Evolutionary conservation across 331 rosid species (phyloP).

Genomic region (Saraca asoca): DNA sequence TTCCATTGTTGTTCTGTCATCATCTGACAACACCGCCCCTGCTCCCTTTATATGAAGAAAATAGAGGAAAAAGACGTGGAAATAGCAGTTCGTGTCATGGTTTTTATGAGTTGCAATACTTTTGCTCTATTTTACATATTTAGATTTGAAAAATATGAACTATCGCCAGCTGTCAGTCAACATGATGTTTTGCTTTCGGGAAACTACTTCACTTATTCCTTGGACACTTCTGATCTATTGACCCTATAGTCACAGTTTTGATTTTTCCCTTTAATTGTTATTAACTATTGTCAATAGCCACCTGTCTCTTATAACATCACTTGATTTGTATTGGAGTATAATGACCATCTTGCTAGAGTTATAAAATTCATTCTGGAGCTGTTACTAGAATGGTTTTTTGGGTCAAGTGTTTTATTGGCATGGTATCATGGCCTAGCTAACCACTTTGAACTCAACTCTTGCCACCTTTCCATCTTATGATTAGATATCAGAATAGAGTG

Average conservation of each 20-base stretch:
- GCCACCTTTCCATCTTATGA: background rate
- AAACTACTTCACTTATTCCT: slow-evolving; percentile 1
- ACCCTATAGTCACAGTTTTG: background rate
- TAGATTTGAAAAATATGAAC: too few species aligned
- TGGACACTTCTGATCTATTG: background rate
- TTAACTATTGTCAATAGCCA: slow-evolving; percentile 14
- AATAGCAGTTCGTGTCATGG: too few species aligned
- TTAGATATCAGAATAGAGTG: background rate
- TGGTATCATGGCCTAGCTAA: slow-evolving; percentile 23
- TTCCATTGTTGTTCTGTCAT: background rate
- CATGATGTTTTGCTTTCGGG: background rate
- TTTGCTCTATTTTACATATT: too few species aligned
- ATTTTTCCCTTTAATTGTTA: background rate
- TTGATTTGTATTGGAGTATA: slow-evolving; percentile 18
- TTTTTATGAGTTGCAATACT: too few species aligned
- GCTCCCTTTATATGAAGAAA: too few species aligned
- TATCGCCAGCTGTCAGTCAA: too few species aligned
- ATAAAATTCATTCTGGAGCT: slow-evolving; percentile 4
- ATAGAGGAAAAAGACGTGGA: too few species aligned
- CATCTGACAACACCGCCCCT: background rate
- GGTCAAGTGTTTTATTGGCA: slow-evolving; percentile 20
- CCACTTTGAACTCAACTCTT: slow-evolving; percentile 1
- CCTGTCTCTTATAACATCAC: background rate
- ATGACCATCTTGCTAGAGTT: slow-evolving; percentile 7
- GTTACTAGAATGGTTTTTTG: slow-evolving; percentile 12